phyloP scores from a whole-genome alignment of 495 filamentous ascomycete species.

The Aspergillus haitiensis region DNA sequence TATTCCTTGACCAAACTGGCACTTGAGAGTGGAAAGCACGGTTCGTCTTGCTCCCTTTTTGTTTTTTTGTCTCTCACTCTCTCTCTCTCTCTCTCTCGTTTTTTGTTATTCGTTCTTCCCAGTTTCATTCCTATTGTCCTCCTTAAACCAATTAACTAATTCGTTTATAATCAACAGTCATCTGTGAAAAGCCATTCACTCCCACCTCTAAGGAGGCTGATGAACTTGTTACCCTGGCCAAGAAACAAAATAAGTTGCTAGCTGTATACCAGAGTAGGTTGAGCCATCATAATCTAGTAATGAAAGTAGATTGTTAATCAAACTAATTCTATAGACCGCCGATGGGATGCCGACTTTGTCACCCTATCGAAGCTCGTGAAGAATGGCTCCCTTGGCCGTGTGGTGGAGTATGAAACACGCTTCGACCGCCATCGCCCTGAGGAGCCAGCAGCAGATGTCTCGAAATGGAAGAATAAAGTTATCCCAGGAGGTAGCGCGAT shows the following conservation, averaged over 20 bases:
- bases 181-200: slow-evolving; percentile 90
- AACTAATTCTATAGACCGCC: slow-evolving; percentile 53
- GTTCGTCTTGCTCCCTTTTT: slow-evolving; percentile 26
- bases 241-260: slow-evolving; percentile 59
- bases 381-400: slow-evolving; percentile 56
- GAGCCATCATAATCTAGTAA: slow-evolving; percentile 9
- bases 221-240: slow-evolving; percentile 64
- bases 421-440: slow-evolving; percentile 76
- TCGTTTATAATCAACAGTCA: slow-evolving; percentile 40
- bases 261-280: slow-evolving; percentile 77
- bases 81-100: neutral
- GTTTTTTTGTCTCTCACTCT: neutral
- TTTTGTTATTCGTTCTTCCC: neutral
- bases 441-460: slow-evolving; percentile 43
- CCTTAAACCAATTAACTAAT: slow-evolving; percentile 4
- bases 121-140: too few species aligned
- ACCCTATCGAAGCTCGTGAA: slow-evolving; percentile 66
- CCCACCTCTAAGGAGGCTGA: slow-evolving; percentile 70
- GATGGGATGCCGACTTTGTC: slow-evolving; percentile 83
- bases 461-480: slow-evolving; percentile 70
- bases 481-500: slow-evolving; percentile 70
- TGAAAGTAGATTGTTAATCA: slow-evolving; percentile 16
- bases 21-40: slow-evolving; percentile 75
- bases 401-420: slow-evolving; percentile 81
- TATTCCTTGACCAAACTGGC: slow-evolving; percentile 63